Evolutionary conservation across 768 basidiomycete species (phyloP).

Genomic region (Mycena latifolia): DNA sequence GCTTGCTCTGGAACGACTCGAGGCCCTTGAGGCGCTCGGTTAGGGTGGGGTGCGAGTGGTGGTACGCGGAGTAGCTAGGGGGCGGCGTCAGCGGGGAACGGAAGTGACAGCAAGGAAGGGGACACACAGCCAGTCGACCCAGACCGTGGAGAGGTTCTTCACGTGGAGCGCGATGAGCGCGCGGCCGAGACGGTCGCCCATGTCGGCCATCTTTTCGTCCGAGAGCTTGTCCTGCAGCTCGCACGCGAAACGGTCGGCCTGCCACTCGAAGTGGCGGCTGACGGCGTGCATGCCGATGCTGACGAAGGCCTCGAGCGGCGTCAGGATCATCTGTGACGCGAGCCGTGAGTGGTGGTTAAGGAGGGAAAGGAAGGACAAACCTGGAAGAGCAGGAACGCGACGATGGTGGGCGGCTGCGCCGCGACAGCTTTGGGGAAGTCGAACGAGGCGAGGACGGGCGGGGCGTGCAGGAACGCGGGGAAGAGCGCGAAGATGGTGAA

Average conservation of each 20-base stretch:
- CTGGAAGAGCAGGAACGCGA: conserved; percentile 91
- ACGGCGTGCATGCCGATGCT: conserved; percentile 83
- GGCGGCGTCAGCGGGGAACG: conserved; percentile 6
- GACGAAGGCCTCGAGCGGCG: conserved; percentile 82
- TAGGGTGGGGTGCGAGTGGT: conserved; percentile 96
- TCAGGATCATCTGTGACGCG: conserved; percentile 74
- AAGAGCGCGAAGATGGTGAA: conserved; percentile 89
- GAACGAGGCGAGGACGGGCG: conserved; percentile 83
- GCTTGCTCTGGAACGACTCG: conserved; percentile 67
- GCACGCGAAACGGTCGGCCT: conserved; percentile 91
- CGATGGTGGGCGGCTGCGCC: conserved; percentile 79
- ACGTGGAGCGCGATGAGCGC: conserved; percentile 90
- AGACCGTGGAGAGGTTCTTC: conserved; percentile 93
- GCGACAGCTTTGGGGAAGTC: conserved; percentile 79
- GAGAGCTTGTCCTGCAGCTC: conserved; percentile 69
- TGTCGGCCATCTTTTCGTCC: conserved; percentile 76
- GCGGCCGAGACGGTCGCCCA: conserved; percentile 87
- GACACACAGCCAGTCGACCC: conserved; percentile 92
- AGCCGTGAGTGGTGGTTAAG: not conserved
- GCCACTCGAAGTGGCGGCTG: conserved; percentile 90
- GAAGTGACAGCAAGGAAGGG: conserved; percentile 17
- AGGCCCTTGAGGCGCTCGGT: conserved; percentile 89
- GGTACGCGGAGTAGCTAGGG: conserved; percentile 91
- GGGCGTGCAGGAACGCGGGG: conserved; percentile 90
- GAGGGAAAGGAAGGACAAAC: conserved; percentile 39